These are phyloP conservation scores for Phytophthora cryptogea DNA, from an alignment of 352 stramenopile species.

Conservation along the genomic window DNA sequence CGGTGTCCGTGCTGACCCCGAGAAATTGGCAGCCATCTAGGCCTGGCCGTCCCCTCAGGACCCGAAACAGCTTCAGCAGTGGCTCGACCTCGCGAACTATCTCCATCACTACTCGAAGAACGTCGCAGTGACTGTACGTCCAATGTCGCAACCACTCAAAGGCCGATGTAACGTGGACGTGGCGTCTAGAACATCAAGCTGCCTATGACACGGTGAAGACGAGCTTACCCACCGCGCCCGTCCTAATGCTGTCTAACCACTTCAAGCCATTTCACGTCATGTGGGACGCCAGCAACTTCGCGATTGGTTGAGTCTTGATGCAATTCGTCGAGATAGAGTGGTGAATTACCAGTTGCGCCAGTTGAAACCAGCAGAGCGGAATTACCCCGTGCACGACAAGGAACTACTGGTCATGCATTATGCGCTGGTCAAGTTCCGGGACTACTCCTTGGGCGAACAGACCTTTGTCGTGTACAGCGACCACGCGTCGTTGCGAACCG, in stretches of 20 bases:
- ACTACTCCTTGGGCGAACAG: slow-evolving; percentile 26
- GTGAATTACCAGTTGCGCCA: slow-evolving; percentile 33
- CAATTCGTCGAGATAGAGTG: slow-evolving; percentile 16
- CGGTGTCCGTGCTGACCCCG: slow-evolving; percentile 16
- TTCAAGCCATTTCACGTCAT: slow-evolving; percentile 14
- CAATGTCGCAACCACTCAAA: slow-evolving; percentile 24
- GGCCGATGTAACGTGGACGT: slow-evolving; percentile 23
- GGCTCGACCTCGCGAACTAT: slow-evolving; percentile 24
- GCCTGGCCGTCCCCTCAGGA: slow-evolving; percentile 1
- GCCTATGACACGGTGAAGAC: slow-evolving; percentile 22
- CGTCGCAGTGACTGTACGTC: slow-evolving; percentile 10
- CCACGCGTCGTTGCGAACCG: background rate
- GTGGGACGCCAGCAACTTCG: slow-evolving; percentile 31
- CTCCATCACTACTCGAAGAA: slow-evolving; percentile 26
- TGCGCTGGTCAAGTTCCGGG: slow-evolving; percentile 33
- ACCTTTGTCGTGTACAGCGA: slow-evolving; percentile 29
- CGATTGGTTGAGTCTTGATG: slow-evolving; percentile 19
- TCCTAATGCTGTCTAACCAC: background rate
- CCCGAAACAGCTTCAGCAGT: slow-evolving; percentile 16
- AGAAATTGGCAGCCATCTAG: slow-evolving; percentile 25
- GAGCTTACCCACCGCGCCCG: background rate
- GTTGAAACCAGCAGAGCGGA: slow-evolving; percentile 24
- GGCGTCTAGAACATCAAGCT: slow-evolving; percentile 13
- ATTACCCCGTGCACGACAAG: slow-evolving; percentile 25
- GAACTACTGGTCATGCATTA: slow-evolving; percentile 31